Base-by-base conservation (phyloP, 768 basidiomycete genomes). In the Podaxis mareebaensis region DNA sequence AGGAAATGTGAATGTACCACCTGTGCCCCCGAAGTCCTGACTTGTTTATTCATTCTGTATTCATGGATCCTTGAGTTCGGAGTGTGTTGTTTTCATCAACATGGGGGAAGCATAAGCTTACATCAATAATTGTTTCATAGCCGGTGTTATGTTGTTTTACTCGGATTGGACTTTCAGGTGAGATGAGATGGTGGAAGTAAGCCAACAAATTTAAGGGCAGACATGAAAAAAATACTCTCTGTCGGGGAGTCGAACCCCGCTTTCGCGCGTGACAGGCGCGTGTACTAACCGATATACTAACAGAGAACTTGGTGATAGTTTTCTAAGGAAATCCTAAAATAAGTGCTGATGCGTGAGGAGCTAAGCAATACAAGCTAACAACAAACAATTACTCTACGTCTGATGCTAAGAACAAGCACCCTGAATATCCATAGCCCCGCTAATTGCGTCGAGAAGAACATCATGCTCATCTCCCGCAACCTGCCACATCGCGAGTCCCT, bases 401-500 rank as follows among this genome's bases (percentile, higher is more conserved):
- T 28, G 3, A 52, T 11, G 30, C 60, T 42, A 66, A 40, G 59
- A 30, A 55, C 67, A 76, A 36, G 49, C 67, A 62, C 60, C 53
- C n/a, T 63, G 65, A n/a, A 76, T 72, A 30, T 73, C 73, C 70
- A 81, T 76, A 0, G 78, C 76, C 44, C 73, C 66, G 54, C 75
- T 76, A 58, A 91, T 88, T 4, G 88, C 72, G 63, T 83, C 76
- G 1, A 90, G 69, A 24, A 91, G 79, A 36, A 86, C 81, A 68
- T 88, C 77, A 2, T 82, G 52, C n/a, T 71, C 80, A 71, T 91
- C 90, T 6, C 87, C 88, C 3, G 79, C 82, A 46, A 83, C 78
- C 66, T 90, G 80, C 88, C 88, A 91, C 73, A 90, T 83, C 1
- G 85, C 74, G 70, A 89, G 90, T 1, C 90, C 91, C 54, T 74